Percentiles rank a stretch among this genome's conserved stretches.
Evolutionary conservation across 257 asterid genomes (phyloP).

Genomic region (Solanum etuberosum): DNA sequence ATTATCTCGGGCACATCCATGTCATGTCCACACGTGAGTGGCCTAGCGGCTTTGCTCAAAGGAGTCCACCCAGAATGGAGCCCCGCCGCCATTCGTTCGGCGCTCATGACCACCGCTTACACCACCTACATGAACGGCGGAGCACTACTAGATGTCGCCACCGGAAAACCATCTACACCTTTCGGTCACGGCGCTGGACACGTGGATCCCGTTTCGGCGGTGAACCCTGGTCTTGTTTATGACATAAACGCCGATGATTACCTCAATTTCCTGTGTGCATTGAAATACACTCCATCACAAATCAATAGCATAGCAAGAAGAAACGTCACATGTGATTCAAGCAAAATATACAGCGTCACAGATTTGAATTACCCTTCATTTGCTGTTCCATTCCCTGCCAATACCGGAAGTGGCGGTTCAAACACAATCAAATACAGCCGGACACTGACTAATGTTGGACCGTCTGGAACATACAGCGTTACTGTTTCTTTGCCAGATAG

Average conservation of each 20-base stretch:
- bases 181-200: constrained; percentile 81
- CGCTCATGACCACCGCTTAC: constrained; percentile 56
- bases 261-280: constrained; percentile 60
- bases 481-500: constrained; percentile 18
- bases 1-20: constrained; percentile 68
- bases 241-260: constrained; percentile 43
- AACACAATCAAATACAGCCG: constrained; percentile 48
- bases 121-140: constrained; percentile 53
- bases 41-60: constrained; percentile 56
- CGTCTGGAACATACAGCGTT: constrained; percentile 61
- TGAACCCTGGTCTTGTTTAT: constrained; percentile 74
- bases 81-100: constrained; percentile 40
- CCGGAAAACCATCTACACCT: constrained; percentile 72
- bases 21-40: constrained; percentile 87
- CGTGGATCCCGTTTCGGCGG: constrained; percentile 81
- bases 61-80: constrained; percentile 66
- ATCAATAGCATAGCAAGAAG: constrained; percentile 48
- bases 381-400: constrained; percentile 30
- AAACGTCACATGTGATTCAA: constrained; percentile 44
- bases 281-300: constrained; percentile 48
- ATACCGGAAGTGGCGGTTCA: constrained; percentile 9
- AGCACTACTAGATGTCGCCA: constrained; percentile 38
- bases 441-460: constrained; percentile 67
- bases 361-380: constrained; percentile 89
- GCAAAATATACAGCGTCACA: constrained; percentile 39